Evolutionary conservation across 495 filamentous ascomycete genomes (phyloP), one percentile per base, ranked within the genome.

Genomic region (Aspergillus wentii): DNA sequence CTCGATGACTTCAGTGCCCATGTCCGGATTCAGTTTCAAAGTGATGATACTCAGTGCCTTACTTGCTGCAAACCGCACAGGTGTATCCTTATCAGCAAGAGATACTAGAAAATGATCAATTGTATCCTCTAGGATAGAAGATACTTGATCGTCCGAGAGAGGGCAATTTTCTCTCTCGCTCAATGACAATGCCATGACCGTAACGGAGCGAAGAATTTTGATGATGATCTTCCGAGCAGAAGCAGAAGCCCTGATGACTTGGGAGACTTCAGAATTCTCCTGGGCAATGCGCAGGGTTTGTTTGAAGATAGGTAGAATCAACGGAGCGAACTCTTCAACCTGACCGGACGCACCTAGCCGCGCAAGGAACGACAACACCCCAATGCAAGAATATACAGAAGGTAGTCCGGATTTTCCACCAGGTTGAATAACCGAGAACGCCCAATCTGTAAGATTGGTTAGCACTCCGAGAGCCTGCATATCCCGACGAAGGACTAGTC

Each of bases 41-140:
- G 88, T 80, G 45, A 97, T 78, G 18, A 94, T 74, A 45, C 87
- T 94, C 32, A 97, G 74, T 10, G 89, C 83, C 62, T 99, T 99
- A 61, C 88, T 94, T 8, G 91, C 86, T 22, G 91, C 83, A 57
- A 94, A 78, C 25, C 92, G 72, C 19, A 97, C 87, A 5, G 86
- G 84, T 0, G 90, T 96, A 47, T 95, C 88, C 40, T 86, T 84
- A 51, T 97, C 90, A 8, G 75, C 77, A 5, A 97, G 70, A 8
- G 62, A 45, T 10, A 60, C 53, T 43, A 99, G 82, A 11, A 83
- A 79, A 31, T 82, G 74, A 52, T 95, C 87, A n/a, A 94, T 69
- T 1, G 61, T 43, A 35, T 72, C 68, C 52, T 75, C 70, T 32
- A 74, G 26, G 7, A 73, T 63, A 11, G 47, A 71, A 14, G 74